These are phyloP conservation scores for Cyclotella distinguenda DNA, from an alignment of 108 stramenopile species.

Conservation along the genomic window DNA sequence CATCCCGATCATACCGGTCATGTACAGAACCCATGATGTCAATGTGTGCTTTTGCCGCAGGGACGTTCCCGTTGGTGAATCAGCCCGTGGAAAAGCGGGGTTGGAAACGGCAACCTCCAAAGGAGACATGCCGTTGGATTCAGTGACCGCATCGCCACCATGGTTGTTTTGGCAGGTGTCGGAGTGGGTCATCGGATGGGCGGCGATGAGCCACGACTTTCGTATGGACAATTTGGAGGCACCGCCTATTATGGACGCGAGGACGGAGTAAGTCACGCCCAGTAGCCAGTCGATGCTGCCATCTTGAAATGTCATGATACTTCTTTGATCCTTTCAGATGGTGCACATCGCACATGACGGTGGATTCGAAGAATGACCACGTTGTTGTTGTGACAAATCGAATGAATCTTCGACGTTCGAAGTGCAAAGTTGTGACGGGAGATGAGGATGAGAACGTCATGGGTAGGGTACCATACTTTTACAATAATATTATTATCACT, in stretches of 20 bases:
- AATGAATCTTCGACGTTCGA: too few relatives aligned
- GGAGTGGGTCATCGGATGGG: neutral
- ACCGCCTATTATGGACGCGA: conserved; percentile 76
- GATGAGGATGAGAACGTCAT: too few relatives aligned
- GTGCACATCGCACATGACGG: too few relatives aligned
- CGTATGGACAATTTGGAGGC: conserved; percentile 82
- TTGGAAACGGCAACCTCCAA: conserved; percentile 6
- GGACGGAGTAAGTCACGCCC: conserved; percentile 66
- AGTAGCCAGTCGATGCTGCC: conserved; percentile 77
- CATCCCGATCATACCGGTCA: conserved; percentile 83
- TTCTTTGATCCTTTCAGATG: too few relatives aligned
- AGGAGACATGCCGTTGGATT: neutral
- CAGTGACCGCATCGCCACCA: neutral
- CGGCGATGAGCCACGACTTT: conserved; percentile 58
- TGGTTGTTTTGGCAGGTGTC: too few relatives aligned
- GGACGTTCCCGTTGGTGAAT: neutral
- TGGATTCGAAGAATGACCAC: too few relatives aligned
- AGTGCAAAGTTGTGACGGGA: too few relatives aligned
- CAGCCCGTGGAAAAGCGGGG: neutral
- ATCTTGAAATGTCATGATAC: too few relatives aligned
- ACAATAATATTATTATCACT: too few relatives aligned
- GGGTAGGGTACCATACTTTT: too few relatives aligned
- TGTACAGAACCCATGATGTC: conserved; percentile 34
- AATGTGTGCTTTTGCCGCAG: neutral
- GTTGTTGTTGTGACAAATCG: too few relatives aligned